Percentiles rank a stretch among this genome's conserved stretches.
These are phyloP conservation scores for Petunia axillaris DNA, from an alignment of 257 asterid species.

Conservation along the genomic window DNA sequence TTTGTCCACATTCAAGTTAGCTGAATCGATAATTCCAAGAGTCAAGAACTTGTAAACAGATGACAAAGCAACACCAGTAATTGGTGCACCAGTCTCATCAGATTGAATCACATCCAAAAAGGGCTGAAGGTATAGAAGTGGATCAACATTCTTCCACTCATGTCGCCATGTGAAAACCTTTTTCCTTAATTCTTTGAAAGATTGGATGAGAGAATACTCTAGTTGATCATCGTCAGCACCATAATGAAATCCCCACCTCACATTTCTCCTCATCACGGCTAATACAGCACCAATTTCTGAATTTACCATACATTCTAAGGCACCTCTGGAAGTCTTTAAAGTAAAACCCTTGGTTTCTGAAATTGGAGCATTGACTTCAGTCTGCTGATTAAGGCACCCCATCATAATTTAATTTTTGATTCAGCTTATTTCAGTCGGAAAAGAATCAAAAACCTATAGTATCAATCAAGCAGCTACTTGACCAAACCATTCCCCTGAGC, in stretches of 20 bases:
- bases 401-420: slow-evolving; percentile 39
- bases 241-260: slow-evolving; percentile 93
- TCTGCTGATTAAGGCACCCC: slow-evolving; percentile 57
- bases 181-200: slow-evolving; percentile 84
- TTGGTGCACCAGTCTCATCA: slow-evolving; percentile 98
- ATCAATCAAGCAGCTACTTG: slow-evolving; percentile 34
- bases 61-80: slow-evolving; percentile 94
- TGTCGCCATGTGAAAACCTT: slow-evolving; percentile 75
- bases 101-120: slow-evolving; percentile 89
- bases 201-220: slow-evolving; percentile 81
- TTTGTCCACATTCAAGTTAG: slow-evolving; percentile 71
- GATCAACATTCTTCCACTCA: slow-evolving; percentile 78
- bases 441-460: slow-evolving; percentile 32
- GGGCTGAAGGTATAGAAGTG: slow-evolving; percentile 79
- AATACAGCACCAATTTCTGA: slow-evolving; percentile 97
- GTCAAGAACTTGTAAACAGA: slow-evolving; percentile 83
- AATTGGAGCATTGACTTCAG: slow-evolving; percentile 45
- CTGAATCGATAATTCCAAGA: slow-evolving; percentile 69
- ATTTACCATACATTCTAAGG: slow-evolving; percentile 86
- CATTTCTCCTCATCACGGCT: slow-evolving; percentile 99
- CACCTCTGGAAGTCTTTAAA: slow-evolving; percentile 63
- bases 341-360: slow-evolving; percentile 45
- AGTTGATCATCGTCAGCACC: slow-evolving; percentile 79
- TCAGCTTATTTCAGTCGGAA: slow-evolving; percentile 30
- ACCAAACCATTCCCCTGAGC: slow-evolving; percentile 25